phyloP scores from a whole-genome alignment of 2,329 filamentous ascomycete genomes.

The Teratosphaeria epicoccoides region DNA sequence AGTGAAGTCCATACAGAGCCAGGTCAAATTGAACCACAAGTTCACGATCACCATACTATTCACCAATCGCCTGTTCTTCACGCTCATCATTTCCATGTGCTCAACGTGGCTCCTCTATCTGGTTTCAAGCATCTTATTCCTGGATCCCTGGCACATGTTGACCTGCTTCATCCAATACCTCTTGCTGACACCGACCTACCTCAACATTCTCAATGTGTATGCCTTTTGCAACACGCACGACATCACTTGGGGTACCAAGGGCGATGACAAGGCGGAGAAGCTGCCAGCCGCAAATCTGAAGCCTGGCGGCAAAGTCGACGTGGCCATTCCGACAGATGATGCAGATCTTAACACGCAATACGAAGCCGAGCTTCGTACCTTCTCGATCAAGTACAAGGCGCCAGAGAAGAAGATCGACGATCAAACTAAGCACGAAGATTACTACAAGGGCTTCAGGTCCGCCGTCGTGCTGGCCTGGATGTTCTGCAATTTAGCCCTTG shows the following conservation, averaged over 20 bases:
- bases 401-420: constrained; percentile 54
- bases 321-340: constrained; percentile 76
- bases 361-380: constrained; percentile 67
- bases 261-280: constrained; percentile 89
- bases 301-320: constrained; percentile 88
- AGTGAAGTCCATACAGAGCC: constrained; percentile 67
- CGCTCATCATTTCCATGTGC: constrained; percentile 80
- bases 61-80: constrained; percentile 81
- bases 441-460: constrained; percentile 92
- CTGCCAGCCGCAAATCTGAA: constrained; percentile 82
- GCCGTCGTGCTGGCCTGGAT: constrained; percentile 92
- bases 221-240: constrained; percentile 98
- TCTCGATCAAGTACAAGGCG: constrained; percentile 62
- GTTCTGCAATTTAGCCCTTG: constrained; percentile 84
- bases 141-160: constrained; percentile 99
- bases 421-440: constrained; percentile 84
- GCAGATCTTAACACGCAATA: constrained; percentile 93
- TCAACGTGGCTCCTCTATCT: constrained; percentile 93
- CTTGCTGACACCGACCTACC: constrained; percentile 87
- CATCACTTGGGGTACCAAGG: constrained; percentile 96
- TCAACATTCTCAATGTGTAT: constrained; percentile 98
- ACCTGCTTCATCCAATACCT: constrained; percentile 92
- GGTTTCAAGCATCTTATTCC: constrained; percentile 81
- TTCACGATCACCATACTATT: constrained; percentile 68
- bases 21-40: constrained; percentile 47